Conservation (phyloP, 192 early-diverging fungal genomes). For the Kappamyces sp. region DNA sequence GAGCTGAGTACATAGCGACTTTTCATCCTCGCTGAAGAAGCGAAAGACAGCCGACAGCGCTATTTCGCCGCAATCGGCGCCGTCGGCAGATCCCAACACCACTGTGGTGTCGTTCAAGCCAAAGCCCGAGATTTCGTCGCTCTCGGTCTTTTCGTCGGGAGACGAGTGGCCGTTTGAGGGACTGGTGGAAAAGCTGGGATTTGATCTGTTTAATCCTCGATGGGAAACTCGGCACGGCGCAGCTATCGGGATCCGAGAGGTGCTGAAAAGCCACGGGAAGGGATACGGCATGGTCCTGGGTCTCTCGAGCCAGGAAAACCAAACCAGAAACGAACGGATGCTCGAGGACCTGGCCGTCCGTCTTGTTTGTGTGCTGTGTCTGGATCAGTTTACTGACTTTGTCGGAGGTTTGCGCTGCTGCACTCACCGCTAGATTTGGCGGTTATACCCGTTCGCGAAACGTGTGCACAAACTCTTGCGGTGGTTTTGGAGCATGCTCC, state of each 20-base stretch:
- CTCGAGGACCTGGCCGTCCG: constrained; percentile 85
- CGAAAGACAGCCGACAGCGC: constrained; percentile 18
- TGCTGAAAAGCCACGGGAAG: constrained; percentile 78
- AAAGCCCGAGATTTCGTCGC: constrained; percentile 20
- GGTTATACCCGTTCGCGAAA: constrained; percentile 93
- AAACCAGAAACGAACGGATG: constrained; percentile 63
- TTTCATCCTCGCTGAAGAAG: constrained; percentile 39
- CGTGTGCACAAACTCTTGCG: constrained; percentile 71
- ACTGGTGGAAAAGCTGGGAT: constrained; percentile 59
- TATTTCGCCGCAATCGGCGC: constrained; percentile 1
- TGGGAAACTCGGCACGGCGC: constrained; percentile 98
- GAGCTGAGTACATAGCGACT: background rate
- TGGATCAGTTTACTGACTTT: constrained; percentile 97
- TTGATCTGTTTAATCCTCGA: constrained; percentile 63
- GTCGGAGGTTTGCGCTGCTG: constrained; percentile 49
- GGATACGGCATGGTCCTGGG: constrained; percentile 69
- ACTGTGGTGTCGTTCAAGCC: constrained; percentile 52
- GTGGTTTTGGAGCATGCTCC: constrained; percentile 58
- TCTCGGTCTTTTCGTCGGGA: constrained; percentile 46
- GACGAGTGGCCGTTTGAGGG: constrained; percentile 71
- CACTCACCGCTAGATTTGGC: constrained; percentile 55
- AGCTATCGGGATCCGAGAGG: constrained; percentile 83
- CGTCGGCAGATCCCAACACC: constrained; percentile 5
- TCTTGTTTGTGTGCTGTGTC: constrained; percentile 86
- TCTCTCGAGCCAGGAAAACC: constrained; percentile 50